Base-by-base conservation (phyloP, 768 basidiomycete genomes). In the Amyloporia xantha region DNA sequence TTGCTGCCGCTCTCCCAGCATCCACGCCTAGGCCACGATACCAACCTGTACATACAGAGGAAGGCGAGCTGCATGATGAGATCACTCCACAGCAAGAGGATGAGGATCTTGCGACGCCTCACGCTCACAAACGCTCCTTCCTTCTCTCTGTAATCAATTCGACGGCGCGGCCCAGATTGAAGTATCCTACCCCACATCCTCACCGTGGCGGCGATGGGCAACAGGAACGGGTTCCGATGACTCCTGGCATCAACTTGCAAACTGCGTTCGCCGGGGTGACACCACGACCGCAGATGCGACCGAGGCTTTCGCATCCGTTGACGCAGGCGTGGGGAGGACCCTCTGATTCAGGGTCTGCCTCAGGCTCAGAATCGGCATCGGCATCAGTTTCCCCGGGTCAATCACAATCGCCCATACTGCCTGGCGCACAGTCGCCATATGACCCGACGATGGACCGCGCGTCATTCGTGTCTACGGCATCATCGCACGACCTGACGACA, bases 401-500 rank as follows among this genome's bases (percentile, higher is more conserved):
- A 25, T 6, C 30, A 11, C 30, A 45, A 5, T 36, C 33, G 13
- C 44, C 28, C 5, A 33, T 36, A 9, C 27, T 33, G 28, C 12
- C 26, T 7, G 66, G 58, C 2, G 60, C 64, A 1, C 54, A 61
- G 28, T 57, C 55, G 3, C 73, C 72, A 6, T 76, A 75, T 47
- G 81, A 82, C 50, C 68, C 72, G 12, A 69, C 66, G 3, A 66
- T 65, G 9, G 84, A 83, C 51, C 72, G 77, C 35, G 78, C 73
- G 0, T 91, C 90, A 1, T 81, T 86, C 63, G 71, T 88, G 41
- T 91, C 90, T 3, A 90, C 86, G 1, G 79, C 86, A 1, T 91
- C 90, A 1, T 92, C 92, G 20, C 87, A 94, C 55, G 91, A 95
- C 62, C 71, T 95, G 36, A 90, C 89, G 2, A 81, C 83, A 4